Conservation (phyloP, 2,329 filamentous ascomycete species). For the Xylaria sp. region DNA sequence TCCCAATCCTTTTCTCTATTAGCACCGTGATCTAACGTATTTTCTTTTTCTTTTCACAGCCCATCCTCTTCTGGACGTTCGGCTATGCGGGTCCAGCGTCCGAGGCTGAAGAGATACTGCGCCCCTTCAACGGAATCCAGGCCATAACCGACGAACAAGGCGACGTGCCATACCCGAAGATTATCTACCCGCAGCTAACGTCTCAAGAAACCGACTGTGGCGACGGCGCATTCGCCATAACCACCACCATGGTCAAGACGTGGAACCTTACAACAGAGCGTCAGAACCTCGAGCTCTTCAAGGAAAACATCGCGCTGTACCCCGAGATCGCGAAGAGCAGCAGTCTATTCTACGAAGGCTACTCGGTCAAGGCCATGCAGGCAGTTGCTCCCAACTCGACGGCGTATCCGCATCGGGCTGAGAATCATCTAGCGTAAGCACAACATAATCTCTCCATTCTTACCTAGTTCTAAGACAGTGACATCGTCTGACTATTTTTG, state of each 20-base stretch:
- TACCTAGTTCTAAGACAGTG: too few species aligned
- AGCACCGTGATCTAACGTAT: too few species aligned
- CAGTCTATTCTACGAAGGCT: conserved; percentile 6
- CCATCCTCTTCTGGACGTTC: conserved; percentile 40
- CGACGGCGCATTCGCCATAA: not conserved
- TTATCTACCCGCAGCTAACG: conserved; percentile 28
- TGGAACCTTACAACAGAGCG: conserved; percentile 21
- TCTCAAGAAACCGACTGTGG: not conserved
- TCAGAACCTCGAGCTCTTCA: not conserved
- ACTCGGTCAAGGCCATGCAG: not conserved
- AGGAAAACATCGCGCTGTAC: not conserved
- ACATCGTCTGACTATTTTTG: too few species aligned
- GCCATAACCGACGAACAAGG: conserved; percentile 22
- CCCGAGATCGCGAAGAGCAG: not conserved
- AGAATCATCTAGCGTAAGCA: not conserved
- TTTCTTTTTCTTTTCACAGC: not conserved
- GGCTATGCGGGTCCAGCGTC: conserved; percentile 38
- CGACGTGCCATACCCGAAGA: conserved; percentile 38
- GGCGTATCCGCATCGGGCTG: conserved; percentile 14
- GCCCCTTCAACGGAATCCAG: conserved; percentile 40
- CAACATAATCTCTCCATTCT: not conserved
- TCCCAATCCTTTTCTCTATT: too few species aligned
- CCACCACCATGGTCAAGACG: not conserved
- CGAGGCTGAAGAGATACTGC: conserved; percentile 39
- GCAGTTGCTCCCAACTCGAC: not conserved